Percentiles rank a stretch among this genome's conserved stretches.
Evolutionary conservation across 2,329 filamentous ascomycete species (phyloP).

Genomic region (Colletotrichum gigasporum): DNA sequence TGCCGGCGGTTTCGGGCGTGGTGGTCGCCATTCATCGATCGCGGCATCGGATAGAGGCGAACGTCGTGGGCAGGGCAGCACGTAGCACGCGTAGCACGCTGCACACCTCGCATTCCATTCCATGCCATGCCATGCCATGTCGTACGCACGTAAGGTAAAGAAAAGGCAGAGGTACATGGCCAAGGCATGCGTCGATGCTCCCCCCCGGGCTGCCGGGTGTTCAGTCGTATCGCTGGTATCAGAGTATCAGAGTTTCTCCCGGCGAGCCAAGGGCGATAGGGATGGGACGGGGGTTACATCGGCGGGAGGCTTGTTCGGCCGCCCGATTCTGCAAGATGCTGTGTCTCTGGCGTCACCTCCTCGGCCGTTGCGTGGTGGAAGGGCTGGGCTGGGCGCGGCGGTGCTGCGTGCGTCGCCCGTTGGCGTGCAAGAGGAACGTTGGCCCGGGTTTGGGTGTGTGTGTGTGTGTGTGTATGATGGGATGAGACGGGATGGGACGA

Average conservation of each 20-base stretch:
- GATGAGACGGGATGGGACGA: conserved; percentile 3
- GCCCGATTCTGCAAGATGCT: conserved; percentile 30
- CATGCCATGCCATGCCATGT: no score
- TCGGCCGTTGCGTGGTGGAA: background rate
- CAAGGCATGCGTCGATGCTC: background rate
- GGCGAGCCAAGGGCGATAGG: background rate
- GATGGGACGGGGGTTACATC: conserved; percentile 16
- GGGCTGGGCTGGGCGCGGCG: background rate
- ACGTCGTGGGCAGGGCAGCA: no score
- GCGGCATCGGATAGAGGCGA: no score
- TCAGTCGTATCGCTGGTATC: conserved; percentile 7
- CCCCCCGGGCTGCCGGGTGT: background rate
- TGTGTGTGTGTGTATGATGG: background rate
- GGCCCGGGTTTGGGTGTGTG: background rate
- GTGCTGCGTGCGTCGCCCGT: background rate
- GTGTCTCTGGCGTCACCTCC: conserved; percentile 28
- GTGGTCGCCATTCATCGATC: background rate
- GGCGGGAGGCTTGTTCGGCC: conserved; percentile 4
- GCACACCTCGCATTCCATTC: no score
- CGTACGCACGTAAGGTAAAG: no score
- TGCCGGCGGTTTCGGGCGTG: background rate
- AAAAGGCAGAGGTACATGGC: no score
- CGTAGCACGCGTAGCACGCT: no score
- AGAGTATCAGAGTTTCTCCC: background rate
- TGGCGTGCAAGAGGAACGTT: background rate